Evolutionary conservation across 2,329 filamentous ascomycete species (phyloP), one percentile per base, ranked within the genome.

Genomic region (Talaromyces piceae): DNA sequence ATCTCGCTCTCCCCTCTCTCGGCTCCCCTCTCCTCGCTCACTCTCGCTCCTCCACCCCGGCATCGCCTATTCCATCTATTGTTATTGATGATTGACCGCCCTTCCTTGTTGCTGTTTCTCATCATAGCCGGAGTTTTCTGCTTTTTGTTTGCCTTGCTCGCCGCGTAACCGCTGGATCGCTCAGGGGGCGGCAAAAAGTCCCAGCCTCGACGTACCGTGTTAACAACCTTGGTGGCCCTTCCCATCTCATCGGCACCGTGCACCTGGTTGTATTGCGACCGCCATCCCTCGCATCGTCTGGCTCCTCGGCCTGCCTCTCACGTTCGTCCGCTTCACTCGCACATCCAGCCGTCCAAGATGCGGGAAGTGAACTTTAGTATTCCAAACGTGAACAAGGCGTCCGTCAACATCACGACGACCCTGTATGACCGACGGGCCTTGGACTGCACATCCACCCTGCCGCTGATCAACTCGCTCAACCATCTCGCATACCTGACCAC

Each of bases 291-390:
- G 5, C 33, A 18, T 5, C 33, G 33, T 37, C n/a, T n/a, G n/a
- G n/a, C n/a, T 23, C 13, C 22, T 3, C 37, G 31, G 16, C 16
- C 11, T 23, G 3, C 4, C 3, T 25, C n/a, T 25, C 13, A 9
- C 39, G 13, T 43, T 13, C n/a, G 23, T 6, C 7, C 23, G 5
- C 28, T 6, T 22, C 2, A 41, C 8, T 9, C 20, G 18, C 5
- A 23, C 39, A 25, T 5, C 11, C 39, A 43, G 56, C 67, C 81
- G 91, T 71, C 73, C n/a, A n/a, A n/a, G n/a, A 98, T 98, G 93
- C 88, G 93, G 77, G 93, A 98, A 82, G 91, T 95, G 76, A 97
- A 97, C 74, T 97, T 97, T 75, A 96, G 91, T 76, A 96, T 97
- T 69, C 91, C 93, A 50, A 96, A 93, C 79, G 90, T 94, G 81